phyloP scores from a whole-genome alignment of 345 rosid genomes.

The Citrus trifoliata region DNA sequence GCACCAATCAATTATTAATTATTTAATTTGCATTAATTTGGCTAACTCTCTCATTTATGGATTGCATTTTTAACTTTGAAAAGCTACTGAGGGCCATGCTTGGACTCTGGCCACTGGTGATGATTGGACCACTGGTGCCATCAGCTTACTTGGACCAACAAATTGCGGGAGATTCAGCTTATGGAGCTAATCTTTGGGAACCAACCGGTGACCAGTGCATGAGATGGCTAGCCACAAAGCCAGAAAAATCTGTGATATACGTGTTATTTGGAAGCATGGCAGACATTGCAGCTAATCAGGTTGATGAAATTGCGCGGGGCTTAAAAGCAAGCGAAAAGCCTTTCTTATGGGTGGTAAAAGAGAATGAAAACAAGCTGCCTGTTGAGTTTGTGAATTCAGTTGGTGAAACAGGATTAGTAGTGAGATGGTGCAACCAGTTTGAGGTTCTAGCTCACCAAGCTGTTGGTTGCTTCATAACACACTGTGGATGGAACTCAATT shows the following conservation, averaged over 20 bases:
- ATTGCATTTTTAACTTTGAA: slow-evolving; percentile 5
- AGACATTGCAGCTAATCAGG: slow-evolving; percentile 24
- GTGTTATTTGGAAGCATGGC: slow-evolving; percentile 60
- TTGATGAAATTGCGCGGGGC: slow-evolving; percentile 42
- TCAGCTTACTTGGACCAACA: slow-evolving; percentile 39
- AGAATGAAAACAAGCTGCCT: slow-evolving; percentile 24
- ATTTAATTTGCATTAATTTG: neutral
- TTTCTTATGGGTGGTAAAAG: slow-evolving; percentile 41
- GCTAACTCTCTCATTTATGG: slow-evolving; percentile 1
- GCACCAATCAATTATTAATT: too few relatives aligned
- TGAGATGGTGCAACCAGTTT: slow-evolving; percentile 47
- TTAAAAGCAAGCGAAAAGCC: slow-evolving; percentile 33
- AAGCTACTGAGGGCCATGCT: slow-evolving; percentile 29
- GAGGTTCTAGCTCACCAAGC: slow-evolving; percentile 44
- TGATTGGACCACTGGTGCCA: slow-evolving; percentile 49
- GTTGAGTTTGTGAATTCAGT: slow-evolving; percentile 13
- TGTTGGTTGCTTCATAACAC: slow-evolving; percentile 45
- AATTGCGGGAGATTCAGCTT: slow-evolving; percentile 35
- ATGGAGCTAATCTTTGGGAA: slow-evolving; percentile 40
- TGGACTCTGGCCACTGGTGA: slow-evolving; percentile 35
- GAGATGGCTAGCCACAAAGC: slow-evolving; percentile 39
- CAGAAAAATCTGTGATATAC: slow-evolving; percentile 33
- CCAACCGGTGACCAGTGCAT: slow-evolving; percentile 20
- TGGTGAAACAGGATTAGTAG: slow-evolving; percentile 29
- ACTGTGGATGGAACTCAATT: slow-evolving; percentile 54